Evolutionary conservation across 2,329 filamentous ascomycete species (phyloP), one percentile per base, ranked within the genome.

Genomic region (Zarea fungicola): DNA sequence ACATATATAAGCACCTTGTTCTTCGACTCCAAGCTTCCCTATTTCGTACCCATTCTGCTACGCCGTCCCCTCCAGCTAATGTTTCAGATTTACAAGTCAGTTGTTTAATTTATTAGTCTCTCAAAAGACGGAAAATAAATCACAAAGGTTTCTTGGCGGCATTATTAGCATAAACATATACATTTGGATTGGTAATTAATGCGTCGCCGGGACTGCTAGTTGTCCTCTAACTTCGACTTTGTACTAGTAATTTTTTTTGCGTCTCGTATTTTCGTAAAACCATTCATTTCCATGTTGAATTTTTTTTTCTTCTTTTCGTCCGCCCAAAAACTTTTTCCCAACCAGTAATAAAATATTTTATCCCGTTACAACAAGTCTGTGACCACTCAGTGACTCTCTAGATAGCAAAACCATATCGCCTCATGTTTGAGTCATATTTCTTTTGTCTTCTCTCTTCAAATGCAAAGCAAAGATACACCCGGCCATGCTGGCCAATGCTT

Each of bases 111-210:
- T n/a, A n/a, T n/a, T n/a, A n/a, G n/a, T n/a, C n/a, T n/a, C n/a
- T n/a, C n/a, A n/a, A n/a, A n/a, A n/a, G n/a, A n/a, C n/a, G n/a
- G n/a, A n/a, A n/a, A n/a, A n/a, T n/a, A n/a, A n/a, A n/a, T n/a
- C n/a, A n/a, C n/a, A n/a, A n/a, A n/a, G n/a, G n/a, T n/a, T n/a
- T n/a, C n/a, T n/a, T n/a, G n/a, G n/a, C n/a, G 34, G 19, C 29
- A 44, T 35, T n/a, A n/a, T n/a, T n/a, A 44, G 29, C 10, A 44
- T 16, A 44, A 34, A 16, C 42, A 44, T 44, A 29, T 44, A 35
- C 29, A 44, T 35, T 44, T n/a, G n/a, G n/a, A n/a, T n/a, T n/a
- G n/a, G n/a, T n/a, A 5, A 44, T 44, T 35, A 25, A 44, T n/a
- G 19, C n/a, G n/a, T 35, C 29, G 28, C 21, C 11, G 2, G 9